These are phyloP conservation scores for Hericium rajendrae DNA, from an alignment of 768 basidiomycete species.

Conservation along the genomic window DNA sequence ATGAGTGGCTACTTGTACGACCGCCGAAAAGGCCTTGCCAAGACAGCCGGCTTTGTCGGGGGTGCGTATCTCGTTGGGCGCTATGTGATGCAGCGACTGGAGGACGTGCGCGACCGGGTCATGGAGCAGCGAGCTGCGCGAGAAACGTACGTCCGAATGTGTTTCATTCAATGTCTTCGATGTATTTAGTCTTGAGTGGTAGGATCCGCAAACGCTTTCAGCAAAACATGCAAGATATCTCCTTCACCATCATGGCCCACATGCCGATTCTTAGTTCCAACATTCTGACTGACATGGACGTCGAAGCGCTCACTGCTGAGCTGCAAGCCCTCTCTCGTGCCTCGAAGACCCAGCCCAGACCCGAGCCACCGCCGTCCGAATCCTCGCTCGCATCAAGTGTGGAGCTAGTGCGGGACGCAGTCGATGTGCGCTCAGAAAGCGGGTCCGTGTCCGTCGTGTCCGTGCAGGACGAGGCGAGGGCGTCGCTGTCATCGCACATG, in stretches of 20 bases:
- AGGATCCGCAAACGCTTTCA: constrained; percentile 68
- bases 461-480: constrained; percentile 30
- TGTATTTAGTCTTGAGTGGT: background rate
- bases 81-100: constrained; percentile 53
- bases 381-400: constrained; percentile 27
- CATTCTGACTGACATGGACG: constrained; percentile 65
- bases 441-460: constrained; percentile 33
- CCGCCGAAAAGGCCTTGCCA: constrained; percentile 35
- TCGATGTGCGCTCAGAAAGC: constrained; percentile 32
- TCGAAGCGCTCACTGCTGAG: constrained; percentile 57
- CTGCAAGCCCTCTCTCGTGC: constrained; percentile 36
- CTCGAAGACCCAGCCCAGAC: constrained; percentile 9
- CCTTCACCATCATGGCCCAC: constrained; percentile 65
- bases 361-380: constrained; percentile 14
- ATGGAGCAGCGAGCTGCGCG: constrained; percentile 52
- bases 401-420: constrained; percentile 24
- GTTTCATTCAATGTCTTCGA: background rate
- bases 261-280: constrained; percentile 57
- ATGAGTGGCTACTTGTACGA: constrained; percentile 40
- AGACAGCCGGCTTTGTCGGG: constrained; percentile 43
- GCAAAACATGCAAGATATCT: constrained; percentile 67
- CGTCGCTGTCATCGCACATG: constrained; percentile 23
- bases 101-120: constrained; percentile 56
- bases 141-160: constrained; percentile 46
- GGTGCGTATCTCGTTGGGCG: constrained; percentile 52